Base-by-base conservation (phyloP, 2,329 filamentous ascomycete genomes). In the Amesomyces nigricolor region DNA sequence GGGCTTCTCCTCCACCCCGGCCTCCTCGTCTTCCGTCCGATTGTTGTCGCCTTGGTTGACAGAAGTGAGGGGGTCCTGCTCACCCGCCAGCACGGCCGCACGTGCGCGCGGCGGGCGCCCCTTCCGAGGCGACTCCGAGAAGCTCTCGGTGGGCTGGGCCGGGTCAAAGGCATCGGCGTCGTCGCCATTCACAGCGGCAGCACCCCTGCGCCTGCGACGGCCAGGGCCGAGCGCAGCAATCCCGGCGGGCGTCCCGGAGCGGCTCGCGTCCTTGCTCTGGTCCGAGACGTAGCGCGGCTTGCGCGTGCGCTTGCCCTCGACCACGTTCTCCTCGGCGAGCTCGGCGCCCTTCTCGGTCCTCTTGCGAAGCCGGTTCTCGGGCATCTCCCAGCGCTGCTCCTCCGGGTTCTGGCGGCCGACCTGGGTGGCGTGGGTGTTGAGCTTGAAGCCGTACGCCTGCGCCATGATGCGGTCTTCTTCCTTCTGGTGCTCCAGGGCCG, bases 281-380 rank as follows among this genome's bases (percentile, higher is more conserved):
- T 77, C 77, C 44, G 80, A 78, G 43, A 78, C 77, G 9, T 77
- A 73, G 2, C 79, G 75, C 1, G 78, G 75, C 62, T 78, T 81
- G 51, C 79, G 73, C n/a, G 72, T 70, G 29, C 81, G 73, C 64
- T 82, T 83, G 45, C 78, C 78, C 10, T 74, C 73, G 3, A 78
- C 69, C 22, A 66, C 64, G 26, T 69, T 70, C 16, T 71, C 69
- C 39, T 75, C 74, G 4, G 73, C 73, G 10, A 78, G 74, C 62
- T 83, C 80, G 10, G 78, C 77, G n/a, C 79, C 78, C 67, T 82
- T 82, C 57, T 76, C 78, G 3, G 79, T 83, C 62, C 78, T 78
- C 65, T 76, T 78, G 6, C 81, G 78, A 37, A 83, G 71, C 30
- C 80, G 74, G 4, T 76, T 75, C 47, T 80, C 80, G 60, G 76